A percentile compares a stretch with the other conserved stretches of the same genome.
These are phyloP conservation scores for Nigrospora oryzae DNA, from an alignment of 2,329 filamentous ascomycete species.

Conservation along the genomic window DNA sequence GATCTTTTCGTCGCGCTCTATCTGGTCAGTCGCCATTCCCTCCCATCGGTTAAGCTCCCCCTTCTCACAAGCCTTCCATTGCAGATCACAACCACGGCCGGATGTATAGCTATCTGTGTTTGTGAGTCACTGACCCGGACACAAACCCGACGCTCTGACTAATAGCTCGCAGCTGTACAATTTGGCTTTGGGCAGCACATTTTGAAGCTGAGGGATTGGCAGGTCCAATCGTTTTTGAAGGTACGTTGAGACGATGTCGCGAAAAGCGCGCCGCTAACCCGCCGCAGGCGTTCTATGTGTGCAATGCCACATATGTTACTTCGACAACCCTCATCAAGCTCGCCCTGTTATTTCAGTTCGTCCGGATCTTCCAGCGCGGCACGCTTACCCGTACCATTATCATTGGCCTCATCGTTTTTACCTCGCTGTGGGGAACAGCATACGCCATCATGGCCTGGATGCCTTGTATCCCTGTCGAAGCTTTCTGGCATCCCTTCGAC, in stretches of 20 bases:
- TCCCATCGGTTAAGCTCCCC: too few species aligned
- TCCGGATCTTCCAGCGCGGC: conserved; percentile 12
- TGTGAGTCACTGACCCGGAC: not conserved
- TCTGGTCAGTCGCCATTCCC: not conserved
- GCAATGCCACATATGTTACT: conserved; percentile 12
- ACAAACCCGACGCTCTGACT: not conserved
- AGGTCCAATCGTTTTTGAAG: conserved; percentile 8
- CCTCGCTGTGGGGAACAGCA: conserved; percentile 13
- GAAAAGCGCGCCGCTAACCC: not conserved
- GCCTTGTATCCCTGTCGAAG: conserved; percentile 14
- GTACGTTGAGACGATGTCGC: not conserved
- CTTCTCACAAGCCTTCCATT: not conserved
- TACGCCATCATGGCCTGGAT: conserved; percentile 16
- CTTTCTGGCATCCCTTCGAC: conserved; percentile 8
- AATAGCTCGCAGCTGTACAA: conserved; percentile 5
- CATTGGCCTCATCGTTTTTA: conserved; percentile 14
- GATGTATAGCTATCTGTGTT: conserved; percentile 11
- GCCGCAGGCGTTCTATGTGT: conserved; percentile 13
- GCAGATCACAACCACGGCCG: conserved; percentile 13
- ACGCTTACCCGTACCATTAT: conserved; percentile 9
- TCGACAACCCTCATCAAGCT: conserved; percentile 17
- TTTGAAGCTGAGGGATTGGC: conserved; percentile 4
- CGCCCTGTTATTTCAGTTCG: conserved; percentile 16
- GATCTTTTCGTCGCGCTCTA: conserved; percentile 1
- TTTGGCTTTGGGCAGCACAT: conserved; percentile 12